These are phyloP conservation scores for Babesia microti DNA, from an alignment of 169 alveolate species.

Conservation along the genomic window DNA sequence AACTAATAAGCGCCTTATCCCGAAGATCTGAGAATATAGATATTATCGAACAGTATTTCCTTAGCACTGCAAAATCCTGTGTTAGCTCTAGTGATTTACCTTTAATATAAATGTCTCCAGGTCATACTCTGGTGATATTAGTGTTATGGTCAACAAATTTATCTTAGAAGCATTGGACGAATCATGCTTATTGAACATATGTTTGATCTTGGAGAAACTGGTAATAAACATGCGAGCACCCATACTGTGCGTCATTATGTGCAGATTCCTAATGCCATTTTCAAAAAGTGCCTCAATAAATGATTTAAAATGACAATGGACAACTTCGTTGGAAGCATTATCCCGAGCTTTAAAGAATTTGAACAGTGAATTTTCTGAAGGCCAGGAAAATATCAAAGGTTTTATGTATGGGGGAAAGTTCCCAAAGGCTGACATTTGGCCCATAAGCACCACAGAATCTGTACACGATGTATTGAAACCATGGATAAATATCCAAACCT, in stretches of 20 bases:
- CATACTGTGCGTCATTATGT: conserved; percentile 66
- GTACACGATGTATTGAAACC: conserved; percentile 51
- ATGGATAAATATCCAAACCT: conserved; percentile 65
- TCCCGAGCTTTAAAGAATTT: conserved; percentile 46
- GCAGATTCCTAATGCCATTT: conserved; percentile 64
- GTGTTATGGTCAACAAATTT: conserved; percentile 59
- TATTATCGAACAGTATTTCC: conserved; percentile 14
- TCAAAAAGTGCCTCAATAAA: conserved; percentile 23
- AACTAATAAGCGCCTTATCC: no score
- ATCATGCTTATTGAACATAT: background rate
- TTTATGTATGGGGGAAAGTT: conserved; percentile 69
- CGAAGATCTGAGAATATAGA: conserved; percentile 18
- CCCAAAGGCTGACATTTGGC: conserved; percentile 65
- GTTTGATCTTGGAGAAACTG: conserved; percentile 50
- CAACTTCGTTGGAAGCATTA: conserved; percentile 20
- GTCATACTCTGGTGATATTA: conserved; percentile 63
- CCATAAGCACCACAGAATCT: conserved; percentile 53
- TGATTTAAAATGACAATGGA: conserved; percentile 37
- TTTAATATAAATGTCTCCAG: conserved; percentile 42
- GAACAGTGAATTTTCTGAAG: conserved; percentile 51
- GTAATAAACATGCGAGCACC: conserved; percentile 64
- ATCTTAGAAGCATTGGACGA: conserved; percentile 16
- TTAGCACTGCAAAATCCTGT: conserved; percentile 23
- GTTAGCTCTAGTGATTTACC: no score
- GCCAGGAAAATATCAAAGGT: conserved; percentile 68